A percentile compares a stretch with the other conserved stretches of the same genome.
Conservation (phyloP, 257 asterid species). For the Lithospermum erythrorhizon region DNA sequence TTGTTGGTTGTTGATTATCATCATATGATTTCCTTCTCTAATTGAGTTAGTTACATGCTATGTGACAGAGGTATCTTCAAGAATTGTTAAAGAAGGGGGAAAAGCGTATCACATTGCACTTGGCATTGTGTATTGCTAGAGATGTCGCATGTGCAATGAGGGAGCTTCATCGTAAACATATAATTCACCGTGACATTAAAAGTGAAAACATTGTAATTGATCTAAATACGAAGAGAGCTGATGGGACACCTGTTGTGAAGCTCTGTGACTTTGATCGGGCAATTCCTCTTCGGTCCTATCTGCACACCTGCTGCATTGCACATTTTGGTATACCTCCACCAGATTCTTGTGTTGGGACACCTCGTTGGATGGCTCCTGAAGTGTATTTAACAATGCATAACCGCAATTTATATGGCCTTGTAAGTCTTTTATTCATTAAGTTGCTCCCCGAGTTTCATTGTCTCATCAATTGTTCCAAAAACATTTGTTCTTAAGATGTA, state of each 20-base stretch:
- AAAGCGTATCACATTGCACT: conserved; percentile 38
- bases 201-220: conserved; percentile 79
- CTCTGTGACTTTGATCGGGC: conserved; percentile 88
- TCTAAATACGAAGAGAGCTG: conserved; percentile 49
- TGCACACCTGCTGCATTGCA: conserved; percentile 82
- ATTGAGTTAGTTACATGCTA: neutral
- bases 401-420: conserved; percentile 39
- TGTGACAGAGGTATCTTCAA: conserved; percentile 54
- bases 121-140: conserved; percentile 58
- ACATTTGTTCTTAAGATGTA: too few relatives aligned
- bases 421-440: conserved; percentile 10
- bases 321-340: conserved; percentile 84
- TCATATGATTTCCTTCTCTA: conserved; percentile 1
- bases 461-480: neutral
- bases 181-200: conserved; percentile 91
- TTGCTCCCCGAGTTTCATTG: neutral
- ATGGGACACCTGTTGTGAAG: conserved; percentile 77
- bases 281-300: conserved; percentile 60
- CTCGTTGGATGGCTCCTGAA: conserved; percentile 99
- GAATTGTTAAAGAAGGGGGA: conserved; percentile 43
- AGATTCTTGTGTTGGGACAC: conserved; percentile 86
- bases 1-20: conserved; percentile 1
- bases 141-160: conserved; percentile 66
- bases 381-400: conserved; percentile 33
- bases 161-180: conserved; percentile 60